A percentile compares a stretch with the other conserved stretches of the same genome.
phyloP scores from a whole-genome alignment of 2,329 filamentous ascomycete genomes.

The Teratosphaeria zuluensis region DNA sequence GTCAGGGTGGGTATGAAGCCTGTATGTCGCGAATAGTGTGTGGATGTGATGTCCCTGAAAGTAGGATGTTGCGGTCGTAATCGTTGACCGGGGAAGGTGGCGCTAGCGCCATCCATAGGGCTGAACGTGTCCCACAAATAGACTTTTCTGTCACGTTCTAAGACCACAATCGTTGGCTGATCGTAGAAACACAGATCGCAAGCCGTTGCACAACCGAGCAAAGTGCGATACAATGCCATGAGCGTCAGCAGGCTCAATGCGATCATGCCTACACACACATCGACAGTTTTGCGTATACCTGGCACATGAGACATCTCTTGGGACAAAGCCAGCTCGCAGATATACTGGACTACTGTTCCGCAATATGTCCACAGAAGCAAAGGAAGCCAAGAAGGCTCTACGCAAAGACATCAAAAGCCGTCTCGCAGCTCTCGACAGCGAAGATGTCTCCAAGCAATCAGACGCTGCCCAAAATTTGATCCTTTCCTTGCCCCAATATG shows the following conservation, averaged over 20 bases:
- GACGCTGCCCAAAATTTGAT: slow-evolving; percentile 54
- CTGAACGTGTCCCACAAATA: background rate
- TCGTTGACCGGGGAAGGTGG: background rate
- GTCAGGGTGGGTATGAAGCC: background rate
- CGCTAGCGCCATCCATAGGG: background rate
- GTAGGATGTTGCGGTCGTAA: background rate
- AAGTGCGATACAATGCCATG: background rate
- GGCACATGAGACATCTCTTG: background rate
- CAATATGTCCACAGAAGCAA: slow-evolving; percentile 3
- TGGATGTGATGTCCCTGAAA: background rate
- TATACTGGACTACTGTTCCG: background rate
- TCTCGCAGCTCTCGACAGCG: slow-evolving; percentile 52
- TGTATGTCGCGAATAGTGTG: background rate
- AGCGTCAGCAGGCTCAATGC: background rate
- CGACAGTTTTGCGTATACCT: background rate
- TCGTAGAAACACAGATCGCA: background rate
- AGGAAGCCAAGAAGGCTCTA: slow-evolving; percentile 60
- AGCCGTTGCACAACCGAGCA: too few species aligned
- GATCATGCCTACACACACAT: background rate
- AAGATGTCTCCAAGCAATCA: slow-evolving; percentile 63
- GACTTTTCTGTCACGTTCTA: background rate
- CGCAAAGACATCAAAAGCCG: slow-evolving; percentile 59
- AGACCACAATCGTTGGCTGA: background rate
- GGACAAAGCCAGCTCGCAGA: background rate
- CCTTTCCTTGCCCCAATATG: slow-evolving; percentile 61